Percentiles rank a stretch among this genome's conserved stretches.
These are phyloP conservation scores for Claviceps africana DNA, from an alignment of 2,329 filamentous ascomycete genomes.

Conservation along the genomic window DNA sequence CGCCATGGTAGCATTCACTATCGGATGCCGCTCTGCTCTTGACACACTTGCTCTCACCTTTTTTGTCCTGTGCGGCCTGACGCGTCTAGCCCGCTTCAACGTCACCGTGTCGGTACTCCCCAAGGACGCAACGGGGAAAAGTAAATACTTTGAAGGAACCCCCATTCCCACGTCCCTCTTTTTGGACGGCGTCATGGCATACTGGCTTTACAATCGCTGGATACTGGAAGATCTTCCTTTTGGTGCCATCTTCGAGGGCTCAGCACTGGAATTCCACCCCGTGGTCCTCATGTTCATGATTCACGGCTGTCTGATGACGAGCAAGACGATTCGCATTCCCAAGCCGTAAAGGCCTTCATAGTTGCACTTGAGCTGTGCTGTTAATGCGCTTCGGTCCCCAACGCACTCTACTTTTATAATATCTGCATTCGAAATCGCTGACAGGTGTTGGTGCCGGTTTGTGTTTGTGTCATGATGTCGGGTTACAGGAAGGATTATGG, in stretches of 20 bases:
- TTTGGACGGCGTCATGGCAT: conserved; percentile 74
- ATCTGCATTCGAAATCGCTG: neutral
- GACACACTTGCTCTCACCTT: conserved; percentile 72
- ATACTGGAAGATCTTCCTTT: conserved; percentile 65
- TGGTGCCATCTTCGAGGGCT: conserved; percentile 54
- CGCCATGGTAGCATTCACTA: conserved; percentile 71
- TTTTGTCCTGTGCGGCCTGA: conserved; percentile 91
- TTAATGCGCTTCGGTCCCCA: neutral
- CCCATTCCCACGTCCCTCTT: conserved; percentile 84
- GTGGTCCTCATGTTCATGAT: conserved; percentile 65
- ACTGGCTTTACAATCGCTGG: conserved; percentile 74
- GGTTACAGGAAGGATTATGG: neutral
- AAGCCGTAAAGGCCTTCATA: conserved; percentile 47
- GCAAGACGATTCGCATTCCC: conserved; percentile 85
- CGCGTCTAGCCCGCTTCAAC: conserved; percentile 90
- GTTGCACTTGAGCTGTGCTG: neutral
- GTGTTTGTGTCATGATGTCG: neutral
- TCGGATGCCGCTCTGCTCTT: conserved; percentile 70
- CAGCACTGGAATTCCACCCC: conserved; percentile 70
- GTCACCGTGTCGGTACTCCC: conserved; percentile 82
- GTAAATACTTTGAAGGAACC: conserved; percentile 90
- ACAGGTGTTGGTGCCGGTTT: neutral
- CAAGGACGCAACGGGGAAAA: conserved; percentile 85
- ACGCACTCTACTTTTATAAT: neutral
- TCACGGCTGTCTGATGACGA: conserved; percentile 91